phyloP scores from a whole-genome alignment of 2,329 filamentous ascomycete species.

The Dactylellina cionopaga region DNA sequence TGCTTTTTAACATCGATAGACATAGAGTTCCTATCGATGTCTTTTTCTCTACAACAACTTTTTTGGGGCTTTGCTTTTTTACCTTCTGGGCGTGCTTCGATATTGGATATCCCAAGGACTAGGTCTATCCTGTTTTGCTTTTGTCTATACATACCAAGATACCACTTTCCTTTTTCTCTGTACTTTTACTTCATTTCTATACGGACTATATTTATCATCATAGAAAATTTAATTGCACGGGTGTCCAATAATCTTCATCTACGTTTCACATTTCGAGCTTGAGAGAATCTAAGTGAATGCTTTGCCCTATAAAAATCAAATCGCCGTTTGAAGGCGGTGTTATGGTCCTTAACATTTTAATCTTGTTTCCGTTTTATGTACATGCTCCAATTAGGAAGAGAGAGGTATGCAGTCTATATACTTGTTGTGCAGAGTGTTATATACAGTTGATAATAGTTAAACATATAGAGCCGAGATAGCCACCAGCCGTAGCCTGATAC shows the following conservation, averaged over 20 bases:
- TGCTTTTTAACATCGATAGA: not conserved
- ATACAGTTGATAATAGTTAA: not conserved
- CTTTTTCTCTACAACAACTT: conserved; percentile 15
- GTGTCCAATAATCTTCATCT: too few relatives aligned
- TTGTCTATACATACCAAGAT: conserved; percentile 44
- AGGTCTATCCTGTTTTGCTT: conserved; percentile 12
- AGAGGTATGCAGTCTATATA: conserved; percentile 26
- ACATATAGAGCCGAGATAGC: not conserved
- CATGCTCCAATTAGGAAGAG: conserved; percentile 7
- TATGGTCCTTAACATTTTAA: too few relatives aligned
- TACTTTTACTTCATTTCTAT: not conserved
- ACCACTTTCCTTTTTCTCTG: conserved; percentile 19
- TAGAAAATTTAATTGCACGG: not conserved
- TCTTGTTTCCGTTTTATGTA: conserved; percentile 11
- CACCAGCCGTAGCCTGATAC: not conserved
- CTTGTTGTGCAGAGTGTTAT: conserved; percentile 23
- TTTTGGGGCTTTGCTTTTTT: not conserved
- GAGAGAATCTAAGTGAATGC: too few relatives aligned
- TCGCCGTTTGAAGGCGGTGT: too few relatives aligned
- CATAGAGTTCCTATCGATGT: not conserved
- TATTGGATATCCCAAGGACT: conserved; percentile 32
- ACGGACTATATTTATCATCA: not conserved
- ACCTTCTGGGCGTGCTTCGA: conserved; percentile 24
- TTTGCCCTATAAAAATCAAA: too few relatives aligned
- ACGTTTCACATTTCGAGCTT: too few relatives aligned